Evolutionary conservation across 495 filamentous ascomycete genomes (phyloP), one percentile per base, ranked within the genome.

Genomic region (Podospora bellae-mahoneyi): DNA sequence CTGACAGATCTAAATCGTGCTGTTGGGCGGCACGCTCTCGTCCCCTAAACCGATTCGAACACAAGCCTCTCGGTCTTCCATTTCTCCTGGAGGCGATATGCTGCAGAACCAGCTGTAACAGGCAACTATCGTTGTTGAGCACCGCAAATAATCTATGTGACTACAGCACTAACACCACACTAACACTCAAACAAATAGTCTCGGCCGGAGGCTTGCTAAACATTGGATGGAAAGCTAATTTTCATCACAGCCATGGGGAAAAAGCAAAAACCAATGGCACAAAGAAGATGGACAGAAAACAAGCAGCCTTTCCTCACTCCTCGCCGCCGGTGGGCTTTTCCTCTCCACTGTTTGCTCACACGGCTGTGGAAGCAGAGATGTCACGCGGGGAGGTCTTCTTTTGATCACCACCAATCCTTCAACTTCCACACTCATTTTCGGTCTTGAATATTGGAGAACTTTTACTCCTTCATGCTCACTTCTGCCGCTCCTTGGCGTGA

Each of bases 311-410:
- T 18, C 23, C 55, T 20, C 55, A 4, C 55, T 13, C 55, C n/a
- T 20, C 15, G 23, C n/a, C n/a, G 55, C 55, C 18, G 7, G 55
- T 20, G 7, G 39, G 39, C 23, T 58, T 26, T 26, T 58, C 55
- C 55, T 18, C 55, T 58, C 55, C 39, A 48, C 55, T 58, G n/a
- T 58, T 58, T 58, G n/a, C 55, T 58, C 55, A 58, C 55, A 58
- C 55, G 55, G 55, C 18, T 18, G 18, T 58, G 55, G n/a, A 19
- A 58, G 55, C 39, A 48, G 23, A 23, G 23, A 1, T 48, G 39
- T 48, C 39, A 48, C 39, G 39, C 39, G 39, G 39, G 39, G 39
- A 48, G 39, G 39, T 13, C 39, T 48, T 10, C 39, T 48, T 48
- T 48, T 48, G 39, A 48, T 10, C 39, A 48, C 5, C 39, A 48